A percentile compares a stretch with the other conserved stretches of the same genome.
These are phyloP conservation scores for Punica granatum DNA, from an alignment of 345 rosid species.

Conservation along the genomic window DNA sequence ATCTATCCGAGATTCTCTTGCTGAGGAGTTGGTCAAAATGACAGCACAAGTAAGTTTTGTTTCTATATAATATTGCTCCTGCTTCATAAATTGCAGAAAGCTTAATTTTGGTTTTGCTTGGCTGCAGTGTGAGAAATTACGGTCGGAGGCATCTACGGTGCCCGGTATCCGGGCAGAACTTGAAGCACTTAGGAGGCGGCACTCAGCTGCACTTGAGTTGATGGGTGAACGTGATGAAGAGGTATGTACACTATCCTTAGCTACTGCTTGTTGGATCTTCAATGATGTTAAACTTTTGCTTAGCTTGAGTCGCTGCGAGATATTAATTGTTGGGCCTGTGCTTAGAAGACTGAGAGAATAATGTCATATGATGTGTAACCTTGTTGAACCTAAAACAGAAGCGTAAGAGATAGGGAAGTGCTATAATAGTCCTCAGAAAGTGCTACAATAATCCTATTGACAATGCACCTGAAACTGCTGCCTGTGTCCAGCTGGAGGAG, in stretches of 20 bases:
- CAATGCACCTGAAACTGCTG: constrained; percentile 4
- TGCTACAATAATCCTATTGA: neutral
- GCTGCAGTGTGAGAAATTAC: constrained; percentile 80
- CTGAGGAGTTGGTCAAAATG: constrained; percentile 94
- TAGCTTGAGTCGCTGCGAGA: neutral
- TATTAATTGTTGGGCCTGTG: neutral
- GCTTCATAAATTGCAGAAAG: constrained; percentile 8
- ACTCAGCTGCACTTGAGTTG: constrained; percentile 92
- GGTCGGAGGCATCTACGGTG: constrained; percentile 56
- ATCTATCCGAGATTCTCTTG: constrained; percentile 92
- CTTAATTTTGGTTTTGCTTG: constrained; percentile 12
- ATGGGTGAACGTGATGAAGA: constrained; percentile 99
- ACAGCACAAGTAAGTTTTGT: constrained; percentile 66
- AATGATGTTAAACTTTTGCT: neutral
- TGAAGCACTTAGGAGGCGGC: constrained; percentile 88
- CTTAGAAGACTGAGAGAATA: neutral
- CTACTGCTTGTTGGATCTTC: neutral
- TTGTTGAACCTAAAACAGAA: neutral
- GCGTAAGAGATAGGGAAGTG: neutral
- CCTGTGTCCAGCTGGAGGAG: constrained; percentile 78
- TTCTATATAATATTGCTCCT: neutral
- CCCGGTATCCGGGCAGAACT: constrained; percentile 88
- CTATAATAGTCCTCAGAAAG: too few relatives aligned
- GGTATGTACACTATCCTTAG: constrained; percentile 26
- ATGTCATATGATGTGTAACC: neutral